phyloP scores from a whole-genome alignment of 1,284 basidiomycete species.

The Cryptococcus jaspeensis region DNA sequence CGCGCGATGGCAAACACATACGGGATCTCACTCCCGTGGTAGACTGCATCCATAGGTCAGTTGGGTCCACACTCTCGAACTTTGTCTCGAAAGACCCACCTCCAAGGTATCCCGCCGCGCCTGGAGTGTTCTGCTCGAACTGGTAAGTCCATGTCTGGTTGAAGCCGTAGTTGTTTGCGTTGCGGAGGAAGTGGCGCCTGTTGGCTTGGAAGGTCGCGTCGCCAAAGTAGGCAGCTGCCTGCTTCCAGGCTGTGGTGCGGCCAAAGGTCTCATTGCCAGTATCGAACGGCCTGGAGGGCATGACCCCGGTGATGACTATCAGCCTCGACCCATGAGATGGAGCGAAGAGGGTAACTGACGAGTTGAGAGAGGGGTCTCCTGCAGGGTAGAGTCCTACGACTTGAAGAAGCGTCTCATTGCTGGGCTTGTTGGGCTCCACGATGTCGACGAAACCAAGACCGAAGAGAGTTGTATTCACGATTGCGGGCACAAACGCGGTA shows the following conservation, averaged over 20 bases:
- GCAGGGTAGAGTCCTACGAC: conserved; percentile 32
- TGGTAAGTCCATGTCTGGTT: conserved; percentile 39
- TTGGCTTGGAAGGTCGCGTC: conserved; percentile 38
- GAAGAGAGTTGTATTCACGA: conserved; percentile 17
- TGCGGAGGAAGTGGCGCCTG: conserved; percentile 31
- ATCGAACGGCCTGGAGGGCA: conserved; percentile 31
- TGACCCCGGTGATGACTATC: too few species aligned
- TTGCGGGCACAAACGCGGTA: conserved; percentile 35
- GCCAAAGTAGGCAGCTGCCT: conserved; percentile 29
- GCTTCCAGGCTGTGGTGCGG: conserved; percentile 25
- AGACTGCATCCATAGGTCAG: conserved; percentile 10
- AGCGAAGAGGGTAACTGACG: conserved; percentile 14
- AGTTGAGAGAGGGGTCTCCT: conserved; percentile 29
- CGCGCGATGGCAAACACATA: conserved; percentile 30
- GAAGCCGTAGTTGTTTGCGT: conserved; percentile 25
- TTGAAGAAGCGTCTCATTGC: conserved; percentile 13
- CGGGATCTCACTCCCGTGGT: conserved; percentile 31
- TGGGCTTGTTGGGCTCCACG: conserved; percentile 22
- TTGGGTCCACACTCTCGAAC: neutral
- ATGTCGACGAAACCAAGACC: conserved; percentile 20
- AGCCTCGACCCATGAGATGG: neutral
- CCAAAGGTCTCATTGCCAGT: conserved; percentile 46
- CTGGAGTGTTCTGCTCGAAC: conserved; percentile 27
- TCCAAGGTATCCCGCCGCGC: conserved; percentile 13
- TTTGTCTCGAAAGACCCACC: conserved; percentile 17